These are phyloP conservation scores for Lasiodiplodia hormozganensis DNA, from an alignment of 2,329 filamentous ascomycete genomes.

Conservation along the genomic window DNA sequence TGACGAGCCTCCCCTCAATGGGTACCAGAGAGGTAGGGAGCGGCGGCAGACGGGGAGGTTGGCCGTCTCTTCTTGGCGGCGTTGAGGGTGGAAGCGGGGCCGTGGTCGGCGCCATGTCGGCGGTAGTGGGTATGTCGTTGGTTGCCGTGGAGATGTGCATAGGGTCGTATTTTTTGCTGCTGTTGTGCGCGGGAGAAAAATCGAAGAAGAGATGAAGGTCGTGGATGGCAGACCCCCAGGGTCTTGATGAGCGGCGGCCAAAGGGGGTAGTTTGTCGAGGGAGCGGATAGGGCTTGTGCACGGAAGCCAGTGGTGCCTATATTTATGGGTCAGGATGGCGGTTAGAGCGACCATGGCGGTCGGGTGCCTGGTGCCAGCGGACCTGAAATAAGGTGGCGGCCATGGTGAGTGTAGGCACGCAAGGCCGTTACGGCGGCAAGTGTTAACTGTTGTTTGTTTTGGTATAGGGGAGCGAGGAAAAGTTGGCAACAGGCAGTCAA, in stretches of 20 bases:
- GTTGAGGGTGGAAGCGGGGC: neutral
- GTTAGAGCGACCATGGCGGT: neutral
- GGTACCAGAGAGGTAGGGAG: neutral
- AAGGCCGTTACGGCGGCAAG: neutral
- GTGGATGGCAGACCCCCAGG: neutral
- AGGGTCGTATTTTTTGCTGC: neutral
- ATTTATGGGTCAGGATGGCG: slow-evolving; percentile 19
- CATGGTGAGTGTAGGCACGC: neutral
- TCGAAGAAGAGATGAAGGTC: neutral
- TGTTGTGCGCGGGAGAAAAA: neutral
- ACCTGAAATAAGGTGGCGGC: slow-evolving; percentile 2
- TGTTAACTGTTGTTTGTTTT: neutral
- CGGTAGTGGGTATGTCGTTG: neutral
- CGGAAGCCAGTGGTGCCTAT: slow-evolving; percentile 17
- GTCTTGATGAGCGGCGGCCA: neutral
- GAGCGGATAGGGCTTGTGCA: slow-evolving; percentile 1
- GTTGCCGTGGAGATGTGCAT: slow-evolving; percentile 10
- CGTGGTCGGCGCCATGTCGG: slow-evolving; percentile 10
- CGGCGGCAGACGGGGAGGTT: neutral
- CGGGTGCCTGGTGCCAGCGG: slow-evolving; percentile 8
- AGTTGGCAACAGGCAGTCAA: slow-evolving; percentile 3
- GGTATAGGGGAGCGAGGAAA: neutral
- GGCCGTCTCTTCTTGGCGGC: neutral
- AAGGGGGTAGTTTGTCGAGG: neutral
- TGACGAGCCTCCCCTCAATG: neutral